Evolutionary conservation across 2,329 filamentous ascomycete species (phyloP), one percentile per base, ranked within the genome.

Genomic region (Fusarium sp.): DNA sequence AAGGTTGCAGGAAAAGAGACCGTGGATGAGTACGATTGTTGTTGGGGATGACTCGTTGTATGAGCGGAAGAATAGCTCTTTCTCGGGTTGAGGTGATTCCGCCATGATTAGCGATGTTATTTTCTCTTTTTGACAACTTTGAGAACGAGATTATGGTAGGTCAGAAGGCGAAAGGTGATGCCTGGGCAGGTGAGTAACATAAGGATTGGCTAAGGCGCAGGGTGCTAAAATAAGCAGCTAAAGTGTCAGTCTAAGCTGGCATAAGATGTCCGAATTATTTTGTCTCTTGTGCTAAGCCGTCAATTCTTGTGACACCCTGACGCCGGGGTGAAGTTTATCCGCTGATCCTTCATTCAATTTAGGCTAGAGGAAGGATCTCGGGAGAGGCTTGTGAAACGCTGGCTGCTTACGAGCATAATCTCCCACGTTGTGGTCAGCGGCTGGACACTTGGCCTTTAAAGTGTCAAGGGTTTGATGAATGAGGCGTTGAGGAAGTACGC

Each of bases 11-110:
- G 74, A 77, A 40, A 80, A 68, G 9, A 78, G 63, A 10, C 78
- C 74, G 46, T 81, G 79, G 8, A 81, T 72, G 2, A 81, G 63
- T 4, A 81, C 64, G 12, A 81, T 73, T 2, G 78, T 80, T 1
- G 65, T 70, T 3, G 72, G 18, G 1, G 72, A 73, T 3, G 71
- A 68, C 0, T 78, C 68, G 32, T 81, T 80, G 1, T 24, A 49
- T 5, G 63, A 66, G 6, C 10, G 22, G 11, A 60, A 66, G 10
- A 43, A 66, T 0, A 66, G 29, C 1, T 53, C 46, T 5, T 40
- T 18, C 6, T 12, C 38, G 0, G 27, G 2, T 7, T 24, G 1
- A 3, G 15, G 22, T 15, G 22, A 5, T 38, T 60, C 40, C 20
- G 42, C 10, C 61, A 66, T 66, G 22, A 11, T n/a, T 6, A 6